Evolutionary conservation across 345 rosid species (phyloP), one percentile per base, ranked within the genome.

Genomic region (Arabidopsis arenosa): DNA sequence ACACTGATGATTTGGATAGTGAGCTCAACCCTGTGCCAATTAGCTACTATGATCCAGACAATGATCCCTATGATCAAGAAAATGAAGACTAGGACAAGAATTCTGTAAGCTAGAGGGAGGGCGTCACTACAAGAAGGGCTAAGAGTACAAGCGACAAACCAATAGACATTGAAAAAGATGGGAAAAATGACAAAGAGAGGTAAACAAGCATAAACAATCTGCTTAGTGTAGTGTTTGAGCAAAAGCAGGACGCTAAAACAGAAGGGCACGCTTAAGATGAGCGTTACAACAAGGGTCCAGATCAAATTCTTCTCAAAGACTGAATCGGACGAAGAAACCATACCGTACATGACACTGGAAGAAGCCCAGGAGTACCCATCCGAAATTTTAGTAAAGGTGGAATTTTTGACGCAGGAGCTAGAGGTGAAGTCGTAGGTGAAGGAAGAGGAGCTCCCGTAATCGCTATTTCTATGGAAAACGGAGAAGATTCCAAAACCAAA

Each of bases 131-230:
- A 94, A 74, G 91, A 83, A 32, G 95, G 82, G 63, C 84, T 83
- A 56, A 90, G 58, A 41, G 91, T 88, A 78, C 98, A 94, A 13
- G 96, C 93, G 41, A 89, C 93, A 41, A 94, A 94, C 98, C 97
- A 94, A 51, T 92, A 94, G 47, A 94, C 74, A 71, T 94, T 84
- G 60, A 94, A 84, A 68, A 92, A 88, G 36, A 88, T 37, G 0
- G 96, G 98, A 41, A 92, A 61, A 23, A 90, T 10, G 55, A 94
- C 70, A 44, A 94, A 85, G 83, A 92, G 89, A 49, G 98, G 97
- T 43, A 94, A 86, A 2, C 85, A 86, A 53, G 66, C 82, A 75
- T 92, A 94, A 15, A 94, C 98, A 23, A 94, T 67, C 80, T 94
- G 93, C 66, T 90, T 94, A 33, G 97, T 81, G 72, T 89, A 94